A percentile compares a stretch with the other conserved stretches of the same genome.
Conservation (phyloP, 1,284 basidiomycete species). For the Tetrapyrgos nigripes region DNA sequence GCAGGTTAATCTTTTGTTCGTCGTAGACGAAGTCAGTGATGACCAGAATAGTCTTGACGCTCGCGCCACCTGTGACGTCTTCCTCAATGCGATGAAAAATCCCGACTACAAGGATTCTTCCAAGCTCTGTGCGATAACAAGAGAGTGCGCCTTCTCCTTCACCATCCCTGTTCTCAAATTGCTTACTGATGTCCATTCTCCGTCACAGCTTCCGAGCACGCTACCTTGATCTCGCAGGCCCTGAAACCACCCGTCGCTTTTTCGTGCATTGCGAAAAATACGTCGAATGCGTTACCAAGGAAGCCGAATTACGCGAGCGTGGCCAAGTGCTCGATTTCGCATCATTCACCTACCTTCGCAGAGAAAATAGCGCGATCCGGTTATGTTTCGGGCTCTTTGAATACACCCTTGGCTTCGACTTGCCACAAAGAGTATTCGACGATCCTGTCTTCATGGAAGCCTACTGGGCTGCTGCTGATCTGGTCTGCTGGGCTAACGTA, state of each 20-base stretch:
- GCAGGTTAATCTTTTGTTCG: conserved; percentile 67
- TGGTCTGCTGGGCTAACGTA: conserved; percentile 73
- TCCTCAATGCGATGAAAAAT: conserved; percentile 58
- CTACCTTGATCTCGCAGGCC: conserved; percentile 48
- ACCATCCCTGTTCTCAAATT: not conserved
- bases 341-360: conserved; percentile 58
- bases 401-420: conserved; percentile 62
- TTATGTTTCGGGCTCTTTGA: conserved; percentile 70
- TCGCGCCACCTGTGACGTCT: conserved; percentile 55
- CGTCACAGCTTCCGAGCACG: conserved; percentile 55
- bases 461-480: conserved; percentile 64
- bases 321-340: conserved; percentile 56
- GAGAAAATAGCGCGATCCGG: conserved; percentile 71
- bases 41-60: conserved; percentile 65
- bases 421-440: conserved; percentile 64
- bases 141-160: conserved; percentile 51
- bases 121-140: conserved; percentile 58
- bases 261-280: conserved; percentile 59
- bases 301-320: conserved; percentile 64
- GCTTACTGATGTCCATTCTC: not conserved
- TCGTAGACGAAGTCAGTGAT: conserved; percentile 72
- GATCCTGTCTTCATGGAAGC: conserved; percentile 57
- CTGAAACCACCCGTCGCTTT: conserved; percentile 53
- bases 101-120: conserved; percentile 59
- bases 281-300: conserved; percentile 57